Evolutionary conservation across 2,329 filamentous ascomycete genomes (phyloP).

Genomic region (Claviceps maximensis): DNA sequence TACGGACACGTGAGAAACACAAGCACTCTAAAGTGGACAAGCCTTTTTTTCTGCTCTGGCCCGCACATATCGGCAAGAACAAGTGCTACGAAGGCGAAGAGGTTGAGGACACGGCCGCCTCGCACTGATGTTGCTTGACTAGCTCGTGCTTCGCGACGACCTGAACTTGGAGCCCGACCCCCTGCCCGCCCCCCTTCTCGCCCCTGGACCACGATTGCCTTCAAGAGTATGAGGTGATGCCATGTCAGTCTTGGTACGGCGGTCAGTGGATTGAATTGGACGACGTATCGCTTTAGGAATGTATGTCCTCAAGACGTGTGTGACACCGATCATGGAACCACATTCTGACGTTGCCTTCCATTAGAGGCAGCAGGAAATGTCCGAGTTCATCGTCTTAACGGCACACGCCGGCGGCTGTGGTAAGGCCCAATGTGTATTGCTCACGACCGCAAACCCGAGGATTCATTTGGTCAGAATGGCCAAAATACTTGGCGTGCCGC

Average conservation of each 20-base stretch:
- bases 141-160: not conserved
- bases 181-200: not conserved
- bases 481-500: not conserved
- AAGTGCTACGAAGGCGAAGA: not conserved
- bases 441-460: not conserved
- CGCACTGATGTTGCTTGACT: not conserved
- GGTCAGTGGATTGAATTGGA: not conserved
- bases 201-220: not conserved
- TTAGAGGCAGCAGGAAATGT: no score
- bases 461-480: not conserved
- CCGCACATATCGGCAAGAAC: not conserved
- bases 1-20: conserved; percentile 2
- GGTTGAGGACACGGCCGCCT: not conserved
- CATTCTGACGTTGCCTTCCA: not conserved
- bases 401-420: not conserved
- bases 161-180: not conserved
- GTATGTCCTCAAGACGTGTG: not conserved
- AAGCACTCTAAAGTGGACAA: not conserved
- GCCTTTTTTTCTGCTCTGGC: not conserved
- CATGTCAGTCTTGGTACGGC: not conserved
- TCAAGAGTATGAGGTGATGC: not conserved
- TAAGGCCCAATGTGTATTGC: not conserved
- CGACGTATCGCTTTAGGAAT: not conserved
- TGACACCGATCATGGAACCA: not conserved
- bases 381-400: not conserved